Conservation (phyloP, 345 rosid species). For the Lagerstroemia speciosa region DNA sequence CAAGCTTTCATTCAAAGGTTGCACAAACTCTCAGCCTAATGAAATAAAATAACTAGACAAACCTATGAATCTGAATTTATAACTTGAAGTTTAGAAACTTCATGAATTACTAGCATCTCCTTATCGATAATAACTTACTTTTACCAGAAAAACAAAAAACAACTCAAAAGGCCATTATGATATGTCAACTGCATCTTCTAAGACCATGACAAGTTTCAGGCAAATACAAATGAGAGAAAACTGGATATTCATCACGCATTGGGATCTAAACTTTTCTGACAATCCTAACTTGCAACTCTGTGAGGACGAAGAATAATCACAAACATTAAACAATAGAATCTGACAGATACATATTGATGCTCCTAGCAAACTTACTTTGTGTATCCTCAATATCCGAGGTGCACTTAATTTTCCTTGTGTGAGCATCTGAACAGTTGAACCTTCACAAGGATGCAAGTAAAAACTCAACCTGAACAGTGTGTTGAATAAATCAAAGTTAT, state of each 20-base stretch:
- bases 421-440: constrained; percentile 67
- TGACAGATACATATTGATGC: neutral
- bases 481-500: neutral
- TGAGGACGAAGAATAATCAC: neutral
- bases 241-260: neutral
- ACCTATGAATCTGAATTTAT: neutral
- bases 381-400: constrained; percentile 94
- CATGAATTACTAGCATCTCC: neutral
- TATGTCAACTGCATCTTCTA: neutral
- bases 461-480: constrained; percentile 75
- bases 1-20: neutral
- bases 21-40: neutral
- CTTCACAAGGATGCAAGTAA: constrained; percentile 91
- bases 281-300: neutral
- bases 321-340: neutral
- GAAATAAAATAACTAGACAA: neutral
- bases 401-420: constrained; percentile 98
- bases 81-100: neutral
- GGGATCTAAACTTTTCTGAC: neutral
- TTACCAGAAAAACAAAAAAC: neutral
- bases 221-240: neutral
- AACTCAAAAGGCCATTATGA: neutral
- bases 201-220: neutral
- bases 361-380: constrained; percentile 51
- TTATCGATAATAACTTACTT: neutral